A percentile compares a stretch with the other conserved stretches of the same genome.
phyloP scores from a whole-genome alignment of 768 basidiomycete species.

The Russula griseocarnosa region DNA sequence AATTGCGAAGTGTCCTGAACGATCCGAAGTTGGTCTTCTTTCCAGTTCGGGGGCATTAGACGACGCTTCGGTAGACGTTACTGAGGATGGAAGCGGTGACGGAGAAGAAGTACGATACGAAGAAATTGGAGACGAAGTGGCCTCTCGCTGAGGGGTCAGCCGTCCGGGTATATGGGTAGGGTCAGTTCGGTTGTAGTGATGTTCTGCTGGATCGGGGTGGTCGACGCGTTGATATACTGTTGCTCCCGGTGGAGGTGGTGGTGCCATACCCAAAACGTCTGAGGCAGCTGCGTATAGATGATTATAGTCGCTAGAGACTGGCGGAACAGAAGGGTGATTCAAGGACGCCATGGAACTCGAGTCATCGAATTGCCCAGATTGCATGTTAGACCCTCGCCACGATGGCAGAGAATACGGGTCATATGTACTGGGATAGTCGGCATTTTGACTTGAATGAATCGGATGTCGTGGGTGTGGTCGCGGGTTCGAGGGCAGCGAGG shows the following conservation, averaged over 20 bases:
- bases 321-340: constrained; percentile 29
- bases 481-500: constrained; percentile 36
- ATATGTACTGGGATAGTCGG: constrained; percentile 16
- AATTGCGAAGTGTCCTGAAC: constrained; percentile 55
- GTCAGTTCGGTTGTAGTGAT: constrained; percentile 21
- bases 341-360: not conserved
- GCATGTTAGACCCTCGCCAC: constrained; percentile 6
- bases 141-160: constrained; percentile 24
- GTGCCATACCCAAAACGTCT: constrained; percentile 74
- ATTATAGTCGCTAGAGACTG: constrained; percentile 44
- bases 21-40: constrained; percentile 51
- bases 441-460: not conserved
- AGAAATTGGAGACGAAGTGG: constrained; percentile 1
- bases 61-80: constrained; percentile 25
- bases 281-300: constrained; percentile 72
- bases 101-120: constrained; percentile 9
- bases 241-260: constrained; percentile 49
- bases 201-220: constrained; percentile 4
- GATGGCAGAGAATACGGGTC: constrained; percentile 4
- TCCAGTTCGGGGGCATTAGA: constrained; percentile 49
- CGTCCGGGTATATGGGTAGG: constrained; percentile 10
- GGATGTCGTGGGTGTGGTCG: constrained; percentile 29
- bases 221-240: constrained; percentile 25
- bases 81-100: constrained; percentile 26
- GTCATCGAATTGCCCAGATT: constrained; percentile 15